A percentile compares a stretch with the other conserved stretches of the same genome.
Evolutionary conservation across 2,329 filamentous ascomycete genomes (phyloP).

Genomic region (Periconia sp.): DNA sequence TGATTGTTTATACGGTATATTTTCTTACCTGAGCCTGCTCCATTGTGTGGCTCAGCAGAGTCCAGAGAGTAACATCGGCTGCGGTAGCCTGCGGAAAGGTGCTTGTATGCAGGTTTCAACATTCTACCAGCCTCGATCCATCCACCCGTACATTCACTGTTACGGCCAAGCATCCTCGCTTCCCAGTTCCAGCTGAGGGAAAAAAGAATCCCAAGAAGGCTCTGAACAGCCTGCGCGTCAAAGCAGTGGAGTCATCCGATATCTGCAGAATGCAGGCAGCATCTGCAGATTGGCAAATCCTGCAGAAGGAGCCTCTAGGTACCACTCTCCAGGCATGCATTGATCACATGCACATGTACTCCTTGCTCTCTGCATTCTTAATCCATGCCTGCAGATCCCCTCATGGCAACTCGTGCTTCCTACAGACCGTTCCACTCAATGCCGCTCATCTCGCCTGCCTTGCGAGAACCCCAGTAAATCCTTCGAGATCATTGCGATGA

Average conservation of each 20-base stretch:
- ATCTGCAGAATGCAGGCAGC: constrained; percentile 5
- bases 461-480: constrained; percentile 2
- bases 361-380: background rate
- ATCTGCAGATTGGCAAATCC: background rate
- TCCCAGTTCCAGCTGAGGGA: background rate
- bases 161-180: background rate
- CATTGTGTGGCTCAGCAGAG: background rate
- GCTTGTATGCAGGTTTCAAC: background rate
- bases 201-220: background rate
- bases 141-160: background rate
- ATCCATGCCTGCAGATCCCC: constrained; percentile 11
- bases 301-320: constrained; percentile 6
- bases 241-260: background rate
- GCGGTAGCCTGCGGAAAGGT: background rate
- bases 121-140: background rate
- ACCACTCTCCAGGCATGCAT: background rate
- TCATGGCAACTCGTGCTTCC: constrained; percentile 6
- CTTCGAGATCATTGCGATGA: constrained; percentile 5
- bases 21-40: background rate
- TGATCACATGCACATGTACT: constrained; percentile 8
- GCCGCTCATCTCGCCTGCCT: constrained; percentile 2
- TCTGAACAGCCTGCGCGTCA: background rate
- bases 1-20: too few relatives aligned
- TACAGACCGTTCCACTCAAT: constrained; percentile 2
- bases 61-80: background rate